A percentile compares a stretch with the other conserved stretches of the same genome.
phyloP scores from a whole-genome alignment of 2,329 filamentous ascomycete genomes.

The Pseudogymnoascus sp. region DNA sequence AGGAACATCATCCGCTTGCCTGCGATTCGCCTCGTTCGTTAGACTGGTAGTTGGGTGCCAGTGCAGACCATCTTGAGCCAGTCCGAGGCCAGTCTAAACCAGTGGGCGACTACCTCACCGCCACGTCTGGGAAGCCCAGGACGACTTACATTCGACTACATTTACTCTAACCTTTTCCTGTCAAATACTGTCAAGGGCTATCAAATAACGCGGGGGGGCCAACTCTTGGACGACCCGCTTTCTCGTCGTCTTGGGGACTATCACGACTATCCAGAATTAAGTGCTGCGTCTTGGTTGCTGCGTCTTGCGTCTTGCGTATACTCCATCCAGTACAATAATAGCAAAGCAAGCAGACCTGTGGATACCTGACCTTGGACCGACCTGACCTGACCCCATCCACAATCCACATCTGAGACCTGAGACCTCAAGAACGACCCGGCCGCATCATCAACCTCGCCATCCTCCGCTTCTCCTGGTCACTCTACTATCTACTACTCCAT shows the following conservation, averaged over 20 bases:
- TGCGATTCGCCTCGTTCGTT: constrained; percentile 6
- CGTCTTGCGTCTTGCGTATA: background rate
- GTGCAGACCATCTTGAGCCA: constrained; percentile 4
- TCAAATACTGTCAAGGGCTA: background rate
- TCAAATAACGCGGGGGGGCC: constrained; percentile 6
- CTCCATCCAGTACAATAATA: background rate
- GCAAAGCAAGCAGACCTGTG: background rate
- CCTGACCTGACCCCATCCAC: background rate
- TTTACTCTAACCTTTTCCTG: background rate
- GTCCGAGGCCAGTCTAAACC: background rate
- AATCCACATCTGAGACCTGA: background rate
- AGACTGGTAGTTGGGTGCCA: background rate
- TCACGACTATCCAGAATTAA: background rate
- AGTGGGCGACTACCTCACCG: constrained; percentile 3
- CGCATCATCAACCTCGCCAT: constrained; percentile 10
- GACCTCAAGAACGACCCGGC: background rate
- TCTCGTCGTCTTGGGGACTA: background rate
- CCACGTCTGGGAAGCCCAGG: background rate
- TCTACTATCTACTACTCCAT: background rate
- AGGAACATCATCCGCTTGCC: background rate
- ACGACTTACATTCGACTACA: background rate
- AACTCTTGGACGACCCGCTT: constrained; percentile 3
- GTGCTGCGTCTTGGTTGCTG: background rate
- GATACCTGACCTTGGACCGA: background rate
- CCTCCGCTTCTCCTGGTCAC: background rate